Evolutionary conservation across 352 stramenopile genomes (phyloP).

Genomic region (Globisporangium viniferum): DNA sequence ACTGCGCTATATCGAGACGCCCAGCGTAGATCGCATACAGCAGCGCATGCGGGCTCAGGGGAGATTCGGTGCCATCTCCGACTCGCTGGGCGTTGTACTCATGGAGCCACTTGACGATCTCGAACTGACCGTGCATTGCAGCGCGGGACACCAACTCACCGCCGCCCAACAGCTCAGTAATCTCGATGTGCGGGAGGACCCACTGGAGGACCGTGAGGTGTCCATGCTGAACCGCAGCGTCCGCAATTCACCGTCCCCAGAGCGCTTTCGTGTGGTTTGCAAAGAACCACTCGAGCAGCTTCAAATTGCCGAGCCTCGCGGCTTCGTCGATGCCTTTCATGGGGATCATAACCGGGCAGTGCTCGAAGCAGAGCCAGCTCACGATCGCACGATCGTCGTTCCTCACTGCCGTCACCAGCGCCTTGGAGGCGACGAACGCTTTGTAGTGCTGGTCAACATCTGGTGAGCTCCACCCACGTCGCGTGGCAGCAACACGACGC

Average conservation of each 20-base stretch:
- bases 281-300: not conserved
- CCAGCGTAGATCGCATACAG: not conserved
- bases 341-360: not conserved
- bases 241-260: not conserved
- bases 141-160: not conserved
- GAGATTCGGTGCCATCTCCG: not conserved
- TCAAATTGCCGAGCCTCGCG: not conserved
- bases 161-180: not conserved
- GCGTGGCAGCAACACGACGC: not conserved
- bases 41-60: not conserved
- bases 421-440: not conserved
- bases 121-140: not conserved
- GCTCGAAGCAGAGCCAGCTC: not conserved
- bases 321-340: not conserved
- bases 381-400: not conserved
- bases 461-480: not conserved
- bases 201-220: not conserved
- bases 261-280: not conserved
- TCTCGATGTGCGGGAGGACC: constrained; percentile 3
- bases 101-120: constrained; percentile 1
- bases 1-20: not conserved
- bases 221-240: not conserved
- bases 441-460: constrained; percentile 3
- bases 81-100: not conserved
- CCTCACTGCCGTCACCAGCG: not conserved